These are phyloP conservation scores for Yamadazyma kitorensis DNA, from an alignment of 805 yeast species.

Conservation along the genomic window DNA sequence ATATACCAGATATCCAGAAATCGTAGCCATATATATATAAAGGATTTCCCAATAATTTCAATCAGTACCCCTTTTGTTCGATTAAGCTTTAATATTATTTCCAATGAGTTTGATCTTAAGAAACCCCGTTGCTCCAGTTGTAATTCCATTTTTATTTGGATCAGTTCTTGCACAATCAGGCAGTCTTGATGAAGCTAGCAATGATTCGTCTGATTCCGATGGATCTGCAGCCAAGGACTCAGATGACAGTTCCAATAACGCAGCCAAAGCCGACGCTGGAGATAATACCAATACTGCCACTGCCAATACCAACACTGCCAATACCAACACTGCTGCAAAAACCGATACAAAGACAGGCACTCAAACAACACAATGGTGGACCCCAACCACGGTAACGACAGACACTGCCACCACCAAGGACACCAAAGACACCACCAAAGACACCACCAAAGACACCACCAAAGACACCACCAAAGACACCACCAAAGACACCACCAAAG, in stretches of 20 bases:
- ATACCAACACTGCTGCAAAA: constrained; percentile 8
- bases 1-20: no score
- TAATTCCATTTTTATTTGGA: no score
- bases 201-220: neutral
- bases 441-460: constrained; percentile 2
- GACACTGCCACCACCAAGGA: constrained; percentile 13
- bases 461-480: constrained; percentile 2
- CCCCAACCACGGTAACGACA: constrained; percentile 14
- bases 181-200: constrained; percentile 11
- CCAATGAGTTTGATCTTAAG: constrained; percentile 7
- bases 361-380: constrained; percentile 14
- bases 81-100: no score
- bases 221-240: neutral
- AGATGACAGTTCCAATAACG: neutral
- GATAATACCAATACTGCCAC: constrained; percentile 4
- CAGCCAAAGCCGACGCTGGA: constrained; percentile 3
- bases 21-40: no score
- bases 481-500: constrained; percentile 4
- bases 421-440: constrained; percentile 4
- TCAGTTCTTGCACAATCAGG: constrained; percentile 11
- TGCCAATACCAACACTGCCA: constrained; percentile 6
- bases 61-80: no score
- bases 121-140: neutral
- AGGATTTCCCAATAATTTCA: no score
- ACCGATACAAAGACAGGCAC: constrained; percentile 9